Conservation (phyloP, 2,329 filamentous ascomycete genomes). For the Lasiodiplodia sp. region DNA sequence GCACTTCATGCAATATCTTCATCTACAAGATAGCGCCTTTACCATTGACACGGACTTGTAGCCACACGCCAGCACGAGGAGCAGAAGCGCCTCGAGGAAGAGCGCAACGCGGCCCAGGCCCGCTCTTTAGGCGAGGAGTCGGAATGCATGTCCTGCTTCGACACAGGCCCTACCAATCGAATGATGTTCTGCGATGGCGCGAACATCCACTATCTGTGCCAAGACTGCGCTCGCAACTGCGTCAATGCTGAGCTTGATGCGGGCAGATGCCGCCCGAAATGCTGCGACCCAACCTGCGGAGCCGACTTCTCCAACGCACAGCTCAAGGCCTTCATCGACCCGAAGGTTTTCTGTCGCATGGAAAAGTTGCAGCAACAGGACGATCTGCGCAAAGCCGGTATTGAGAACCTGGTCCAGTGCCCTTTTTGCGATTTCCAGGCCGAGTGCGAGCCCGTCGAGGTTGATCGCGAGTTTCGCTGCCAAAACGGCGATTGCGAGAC, state of each 20-base stretch:
- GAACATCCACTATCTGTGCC: slow-evolving; percentile 73
- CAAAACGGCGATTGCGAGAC: slow-evolving; percentile 69
- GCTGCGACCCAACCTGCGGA: slow-evolving; percentile 72
- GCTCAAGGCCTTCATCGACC: slow-evolving; percentile 64
- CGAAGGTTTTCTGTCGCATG: slow-evolving; percentile 66
- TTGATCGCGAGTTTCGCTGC: slow-evolving; percentile 78
- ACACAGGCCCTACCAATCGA: slow-evolving; percentile 69
- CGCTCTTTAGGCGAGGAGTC: slow-evolving; percentile 55
- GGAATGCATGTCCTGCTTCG: slow-evolving; percentile 77
- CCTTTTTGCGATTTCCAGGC: slow-evolving; percentile 85
- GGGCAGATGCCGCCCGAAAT: slow-evolving; percentile 71
- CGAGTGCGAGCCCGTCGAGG: slow-evolving; percentile 71
- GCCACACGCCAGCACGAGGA: slow-evolving; percentile 40
- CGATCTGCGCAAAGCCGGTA: slow-evolving; percentile 70
- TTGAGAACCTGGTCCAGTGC: slow-evolving; percentile 77
- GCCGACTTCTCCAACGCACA: slow-evolving; percentile 66
- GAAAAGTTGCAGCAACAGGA: slow-evolving; percentile 75
- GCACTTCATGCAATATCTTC: slow-evolving; percentile 8
- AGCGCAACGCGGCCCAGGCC: slow-evolving; percentile 44
- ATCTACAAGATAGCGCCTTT: neutral
- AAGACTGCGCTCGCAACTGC: slow-evolving; percentile 67
- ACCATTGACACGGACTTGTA: slow-evolving; percentile 29
- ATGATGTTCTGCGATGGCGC: slow-evolving; percentile 72
- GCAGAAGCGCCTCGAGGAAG: slow-evolving; percentile 40
- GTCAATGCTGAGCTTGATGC: slow-evolving; percentile 74